phyloP scores from a whole-genome alignment of 768 basidiomycete species.

The Obba rivulosa region DNA sequence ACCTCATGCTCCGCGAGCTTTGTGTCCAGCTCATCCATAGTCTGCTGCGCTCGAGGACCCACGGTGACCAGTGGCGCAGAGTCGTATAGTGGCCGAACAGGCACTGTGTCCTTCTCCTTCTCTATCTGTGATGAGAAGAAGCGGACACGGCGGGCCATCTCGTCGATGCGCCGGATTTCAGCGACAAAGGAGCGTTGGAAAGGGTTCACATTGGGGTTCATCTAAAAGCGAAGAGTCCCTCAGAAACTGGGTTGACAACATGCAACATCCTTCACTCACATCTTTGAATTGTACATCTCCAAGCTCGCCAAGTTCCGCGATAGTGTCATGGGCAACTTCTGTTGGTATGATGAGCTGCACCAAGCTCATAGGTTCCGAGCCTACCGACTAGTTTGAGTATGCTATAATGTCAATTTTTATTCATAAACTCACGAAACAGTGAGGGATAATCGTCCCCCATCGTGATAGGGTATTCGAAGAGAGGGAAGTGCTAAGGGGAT shows the following conservation, averaged over 20 bases:
- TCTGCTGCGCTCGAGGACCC: conserved; percentile 89
- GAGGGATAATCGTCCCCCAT: conserved; percentile 84
- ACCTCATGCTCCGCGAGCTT: conserved; percentile 84
- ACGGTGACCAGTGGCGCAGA: conserved; percentile 83
- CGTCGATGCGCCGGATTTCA: conserved; percentile 91
- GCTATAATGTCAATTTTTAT: background rate
- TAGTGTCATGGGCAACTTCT: conserved; percentile 96
- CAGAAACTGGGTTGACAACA: background rate
- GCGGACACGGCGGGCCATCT: conserved; percentile 91
- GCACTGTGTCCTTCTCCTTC: conserved; percentile 77
- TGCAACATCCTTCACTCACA: conserved; percentile 39
- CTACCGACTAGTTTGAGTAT: conserved; percentile 31
- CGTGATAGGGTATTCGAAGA: background rate
- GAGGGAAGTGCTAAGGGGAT: background rate
- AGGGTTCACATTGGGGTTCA: conserved; percentile 92
- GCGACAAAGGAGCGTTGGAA: conserved; percentile 98
- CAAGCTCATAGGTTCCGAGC: conserved; percentile 97
- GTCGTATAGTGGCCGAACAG: conserved; percentile 81
- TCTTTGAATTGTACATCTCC: conserved; percentile 98
- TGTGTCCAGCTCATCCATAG: conserved; percentile 88
- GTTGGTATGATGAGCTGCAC: conserved; percentile 96
- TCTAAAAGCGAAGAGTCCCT: conserved; percentile 36
- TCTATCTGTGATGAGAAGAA: conserved; percentile 86
- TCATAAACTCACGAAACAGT: conserved; percentile 62
- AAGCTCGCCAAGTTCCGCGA: conserved; percentile 91